Percentiles rank a stretch among this genome's conserved stretches.
Conservation (phyloP, 1,284 basidiomycete species). For the Coniferiporia sulphurascens region DNA sequence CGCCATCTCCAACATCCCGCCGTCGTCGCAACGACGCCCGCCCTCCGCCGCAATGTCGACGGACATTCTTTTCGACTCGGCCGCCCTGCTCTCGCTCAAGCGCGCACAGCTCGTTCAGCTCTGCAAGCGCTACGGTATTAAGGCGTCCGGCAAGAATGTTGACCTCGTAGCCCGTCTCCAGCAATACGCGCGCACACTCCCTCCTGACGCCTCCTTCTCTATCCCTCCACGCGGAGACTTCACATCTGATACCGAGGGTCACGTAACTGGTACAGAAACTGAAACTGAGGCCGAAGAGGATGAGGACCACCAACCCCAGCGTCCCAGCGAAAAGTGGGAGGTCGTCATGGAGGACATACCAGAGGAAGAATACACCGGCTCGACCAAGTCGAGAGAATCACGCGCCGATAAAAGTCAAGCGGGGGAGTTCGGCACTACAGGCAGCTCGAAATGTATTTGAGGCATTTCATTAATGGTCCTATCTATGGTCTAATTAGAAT, state of each 20-base stretch:
- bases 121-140: slow-evolving; percentile 74
- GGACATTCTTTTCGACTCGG: slow-evolving; percentile 76
- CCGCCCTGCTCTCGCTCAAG: slow-evolving; percentile 72
- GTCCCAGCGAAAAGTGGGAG: slow-evolving; percentile 73
- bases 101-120: slow-evolving; percentile 75
- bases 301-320: slow-evolving; percentile 20
- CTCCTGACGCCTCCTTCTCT: slow-evolving; percentile 46
- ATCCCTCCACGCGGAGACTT: slow-evolving; percentile 31
- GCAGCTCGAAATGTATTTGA: slow-evolving; percentile 50
- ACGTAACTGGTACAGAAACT: slow-evolving; percentile 22
- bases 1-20: no score
- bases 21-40: no score
- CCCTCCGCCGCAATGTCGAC: slow-evolving; percentile 42
- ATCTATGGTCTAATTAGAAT: slow-evolving; percentile 18
- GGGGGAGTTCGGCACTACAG: slow-evolving; percentile 62
- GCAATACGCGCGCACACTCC: slow-evolving; percentile 55
- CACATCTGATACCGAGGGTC: slow-evolving; percentile 31
- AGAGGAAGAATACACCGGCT: slow-evolving; percentile 54
- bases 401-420: slow-evolving; percentile 27
- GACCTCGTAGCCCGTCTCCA: slow-evolving; percentile 66
- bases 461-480: slow-evolving; percentile 16
- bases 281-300: slow-evolving; percentile 28
- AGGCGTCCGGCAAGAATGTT: slow-evolving; percentile 69
- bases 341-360: slow-evolving; percentile 70
- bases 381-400: slow-evolving; percentile 43